Evolutionary conservation across 2,329 filamentous ascomycete genomes (phyloP).

Genomic region (Beauveria sp.): DNA sequence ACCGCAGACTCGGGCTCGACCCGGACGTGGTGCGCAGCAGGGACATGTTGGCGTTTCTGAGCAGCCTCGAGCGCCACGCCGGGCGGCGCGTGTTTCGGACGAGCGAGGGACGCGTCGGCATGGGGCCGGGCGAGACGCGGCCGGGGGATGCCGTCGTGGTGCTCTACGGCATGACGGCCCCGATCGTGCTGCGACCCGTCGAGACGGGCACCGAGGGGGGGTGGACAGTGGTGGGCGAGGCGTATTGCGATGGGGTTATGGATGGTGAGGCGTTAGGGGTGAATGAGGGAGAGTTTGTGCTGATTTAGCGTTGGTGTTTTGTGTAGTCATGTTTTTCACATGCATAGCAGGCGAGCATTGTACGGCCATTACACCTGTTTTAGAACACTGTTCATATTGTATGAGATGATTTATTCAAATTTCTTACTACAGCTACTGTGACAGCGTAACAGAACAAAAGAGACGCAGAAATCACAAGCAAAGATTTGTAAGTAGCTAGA

Average conservation of each 20-base stretch:
- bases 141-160: constrained; percentile 21
- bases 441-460: neutral
- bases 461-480: neutral
- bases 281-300: neutral
- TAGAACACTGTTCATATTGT: too few species aligned
- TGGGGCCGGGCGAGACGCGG: constrained; percentile 19
- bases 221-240: constrained; percentile 24
- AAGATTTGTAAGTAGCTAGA: neutral
- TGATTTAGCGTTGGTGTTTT: neutral
- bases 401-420: too few species aligned
- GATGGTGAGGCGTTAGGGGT: constrained; percentile 21
- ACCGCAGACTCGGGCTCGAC: too few species aligned
- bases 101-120: constrained; percentile 20
- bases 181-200: constrained; percentile 19
- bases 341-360: neutral
- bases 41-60: too few species aligned
- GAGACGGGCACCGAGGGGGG: too few species aligned
- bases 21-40: too few species aligned
- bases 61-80: constrained; percentile 14
- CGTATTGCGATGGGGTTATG: constrained; percentile 28
- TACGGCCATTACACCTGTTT: neutral
- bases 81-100: constrained; percentile 22
- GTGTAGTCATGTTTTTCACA: neutral
- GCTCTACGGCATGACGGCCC: constrained; percentile 21
- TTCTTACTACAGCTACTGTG: too few species aligned